Evolutionary conservation across 139 green algal species (phyloP), one percentile per base, ranked within the genome.

Genomic region (Chlorella sorokiniana): DNA sequence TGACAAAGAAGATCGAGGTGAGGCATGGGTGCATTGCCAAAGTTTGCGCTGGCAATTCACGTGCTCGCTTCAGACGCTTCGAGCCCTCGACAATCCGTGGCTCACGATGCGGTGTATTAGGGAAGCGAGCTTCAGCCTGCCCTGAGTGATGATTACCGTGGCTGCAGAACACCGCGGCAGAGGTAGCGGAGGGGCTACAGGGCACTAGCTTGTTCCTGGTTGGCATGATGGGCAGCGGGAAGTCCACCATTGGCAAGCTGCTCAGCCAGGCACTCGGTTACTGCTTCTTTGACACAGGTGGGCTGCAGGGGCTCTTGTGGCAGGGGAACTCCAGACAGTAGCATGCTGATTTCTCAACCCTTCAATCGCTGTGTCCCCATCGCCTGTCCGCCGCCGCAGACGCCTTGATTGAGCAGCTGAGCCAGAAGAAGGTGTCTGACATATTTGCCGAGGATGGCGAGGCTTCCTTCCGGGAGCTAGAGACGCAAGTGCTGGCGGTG

Each of bases 141-240:
- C 48, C 11, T 59, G 48, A 59, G 48, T 16, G 48, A 25, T 59
- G 48, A 67, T 33, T 44, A 33, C 23, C 31, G 6, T n/a, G n/a
- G n/a, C n/a, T 67, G 63, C 83, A 89, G 81, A 84, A 89, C 25
- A 68, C 90, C 1, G 89, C 88, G 7, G 85, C 79, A 22, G 74
- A 89, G 73, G 79, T 94, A 1, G 48, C 78, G 8, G 87, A 92
- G 5, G 76, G 87, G 38, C 86, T 97, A 27, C 69, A 87, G 27
- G 94, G 93, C 68, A 95, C 89, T 77, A 95, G 88, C 86, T 82
- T 98, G 44, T 98, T 93, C 83, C 86, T 98, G 9, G 91, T 97
- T 9, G 94, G 94, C 77, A 98, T 98, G 94, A 98, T 98, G 94
- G 94, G 94, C 80, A 93, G 87, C 78, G 91, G 91, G n/a, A 94